Evolutionary conservation across 495 filamentous ascomycete genomes (phyloP).

Genomic region (Neurospora sp.): DNA sequence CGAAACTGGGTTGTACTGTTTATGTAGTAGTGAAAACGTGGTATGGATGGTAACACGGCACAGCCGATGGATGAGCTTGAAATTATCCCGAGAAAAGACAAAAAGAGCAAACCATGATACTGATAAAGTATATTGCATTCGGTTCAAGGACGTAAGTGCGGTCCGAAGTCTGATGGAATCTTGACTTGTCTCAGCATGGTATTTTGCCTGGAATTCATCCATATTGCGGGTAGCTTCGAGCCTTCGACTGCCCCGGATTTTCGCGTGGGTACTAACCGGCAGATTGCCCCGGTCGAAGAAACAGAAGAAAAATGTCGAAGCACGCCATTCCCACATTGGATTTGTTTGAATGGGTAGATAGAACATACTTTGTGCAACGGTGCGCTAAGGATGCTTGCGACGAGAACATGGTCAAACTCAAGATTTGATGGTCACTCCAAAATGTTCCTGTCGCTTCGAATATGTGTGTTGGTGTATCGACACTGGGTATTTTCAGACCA

Average conservation of each 20-base stretch:
- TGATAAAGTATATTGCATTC: neutral
- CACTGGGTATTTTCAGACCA: neutral
- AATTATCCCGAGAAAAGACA: neutral
- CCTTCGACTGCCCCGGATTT: neutral
- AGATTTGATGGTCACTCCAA: neutral
- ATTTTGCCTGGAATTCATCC: conserved; percentile 1
- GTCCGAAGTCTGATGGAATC: neutral
- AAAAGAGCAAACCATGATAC: neutral
- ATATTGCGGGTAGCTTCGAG: neutral
- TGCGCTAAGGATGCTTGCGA: neutral
- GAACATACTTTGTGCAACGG: neutral
- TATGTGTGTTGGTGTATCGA: neutral
- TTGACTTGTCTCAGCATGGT: neutral
- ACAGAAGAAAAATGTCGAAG: neutral
- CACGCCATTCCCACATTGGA: neutral
- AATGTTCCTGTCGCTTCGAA: neutral
- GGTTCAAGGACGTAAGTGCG: neutral
- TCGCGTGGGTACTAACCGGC: neutral
- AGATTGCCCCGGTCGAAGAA: neutral
- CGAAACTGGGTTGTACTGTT: neutral
- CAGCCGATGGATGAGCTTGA: neutral
- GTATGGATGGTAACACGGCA: neutral
- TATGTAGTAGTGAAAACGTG: conserved; percentile 1
- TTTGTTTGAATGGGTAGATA: neutral
- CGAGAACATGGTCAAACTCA: neutral